A percentile compares a stretch with the other conserved stretches of the same genome.
Evolutionary conservation across 257 asterid species (phyloP).

Genomic region (Dorcoceras hygrometricum): DNA sequence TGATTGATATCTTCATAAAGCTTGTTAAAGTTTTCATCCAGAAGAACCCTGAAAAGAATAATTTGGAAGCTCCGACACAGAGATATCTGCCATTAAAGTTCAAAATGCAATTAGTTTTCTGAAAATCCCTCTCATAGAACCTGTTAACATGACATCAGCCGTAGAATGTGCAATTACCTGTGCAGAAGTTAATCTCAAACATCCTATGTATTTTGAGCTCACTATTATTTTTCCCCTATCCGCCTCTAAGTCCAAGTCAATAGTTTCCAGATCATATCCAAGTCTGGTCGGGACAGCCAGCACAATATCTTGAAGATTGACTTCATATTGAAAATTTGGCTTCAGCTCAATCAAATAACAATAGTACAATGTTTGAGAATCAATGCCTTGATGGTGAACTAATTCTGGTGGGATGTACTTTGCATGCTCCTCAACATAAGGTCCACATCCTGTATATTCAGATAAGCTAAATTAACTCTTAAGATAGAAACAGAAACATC

Average conservation of each 20-base stretch:
- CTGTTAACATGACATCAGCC: neutral
- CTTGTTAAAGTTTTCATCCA: slow-evolving; percentile 39
- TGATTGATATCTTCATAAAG: slow-evolving; percentile 31
- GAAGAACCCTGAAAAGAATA: slow-evolving; percentile 46
- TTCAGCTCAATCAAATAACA: slow-evolving; percentile 53
- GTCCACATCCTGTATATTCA: slow-evolving; percentile 38
- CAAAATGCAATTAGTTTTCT: neutral
- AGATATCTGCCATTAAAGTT: slow-evolving; percentile 42
- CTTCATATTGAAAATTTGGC: slow-evolving; percentile 29
- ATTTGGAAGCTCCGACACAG: slow-evolving; percentile 55
- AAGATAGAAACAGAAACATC: slow-evolving; percentile 7
- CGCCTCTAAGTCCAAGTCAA: slow-evolving; percentile 44
- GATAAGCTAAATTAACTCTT: neutral
- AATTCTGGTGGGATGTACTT: slow-evolving; percentile 61
- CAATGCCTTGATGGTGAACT: slow-evolving; percentile 32
- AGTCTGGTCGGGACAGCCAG: slow-evolving; percentile 54
- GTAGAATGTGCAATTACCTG: slow-evolving; percentile 36
- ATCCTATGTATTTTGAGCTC: slow-evolving; percentile 33
- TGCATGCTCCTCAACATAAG: slow-evolving; percentile 36
- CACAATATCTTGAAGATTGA: slow-evolving; percentile 42
- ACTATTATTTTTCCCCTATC: slow-evolving; percentile 43
- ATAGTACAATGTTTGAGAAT: slow-evolving; percentile 27
- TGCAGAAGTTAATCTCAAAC: slow-evolving; percentile 29
- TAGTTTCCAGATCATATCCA: slow-evolving; percentile 33
- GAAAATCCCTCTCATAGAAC: neutral